Percentiles rank a stretch among this genome's conserved stretches.
phyloP scores from a whole-genome alignment of 768 basidiomycete genomes.

The Wakefieldia striispora region DNA sequence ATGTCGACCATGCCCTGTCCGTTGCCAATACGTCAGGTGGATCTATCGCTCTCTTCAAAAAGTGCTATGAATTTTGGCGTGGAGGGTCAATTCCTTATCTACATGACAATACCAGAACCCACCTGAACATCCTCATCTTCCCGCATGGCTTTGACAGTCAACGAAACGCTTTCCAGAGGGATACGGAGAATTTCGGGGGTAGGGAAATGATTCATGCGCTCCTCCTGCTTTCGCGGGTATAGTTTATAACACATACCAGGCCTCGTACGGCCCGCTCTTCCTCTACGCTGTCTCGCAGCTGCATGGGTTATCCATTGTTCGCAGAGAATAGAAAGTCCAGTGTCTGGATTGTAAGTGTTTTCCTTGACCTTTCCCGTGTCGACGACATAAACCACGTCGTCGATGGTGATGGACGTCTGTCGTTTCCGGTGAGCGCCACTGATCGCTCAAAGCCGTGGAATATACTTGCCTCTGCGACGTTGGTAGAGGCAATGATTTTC shows the following conservation, averaged over 20 bases:
- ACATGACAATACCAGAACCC: slow-evolving; percentile 11
- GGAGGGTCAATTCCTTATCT: neutral
- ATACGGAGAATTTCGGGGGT: slow-evolving; percentile 87
- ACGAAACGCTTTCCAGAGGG: slow-evolving; percentile 76
- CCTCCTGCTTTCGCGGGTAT: slow-evolving; percentile 73
- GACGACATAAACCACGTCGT: slow-evolving; percentile 83
- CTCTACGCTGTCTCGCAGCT: slow-evolving; percentile 78
- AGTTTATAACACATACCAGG: slow-evolving; percentile 86
- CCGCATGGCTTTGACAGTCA: slow-evolving; percentile 79
- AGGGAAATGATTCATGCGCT: slow-evolving; percentile 67
- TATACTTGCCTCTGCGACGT: slow-evolving; percentile 76
- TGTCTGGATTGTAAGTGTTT: slow-evolving; percentile 66
- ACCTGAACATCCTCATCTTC: slow-evolving; percentile 79
- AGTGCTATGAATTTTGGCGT: slow-evolving; percentile 40
- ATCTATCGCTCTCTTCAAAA: slow-evolving; percentile 74
- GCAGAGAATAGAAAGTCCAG: slow-evolving; percentile 68
- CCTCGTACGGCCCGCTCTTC: slow-evolving; percentile 85
- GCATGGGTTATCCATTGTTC: slow-evolving; percentile 81
- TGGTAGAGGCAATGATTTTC: slow-evolving; percentile 88
- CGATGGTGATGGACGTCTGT: slow-evolving; percentile 88
- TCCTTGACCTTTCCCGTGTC: slow-evolving; percentile 88
- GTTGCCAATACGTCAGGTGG: slow-evolving; percentile 77
- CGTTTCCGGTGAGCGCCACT: neutral
- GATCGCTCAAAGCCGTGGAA: neutral
- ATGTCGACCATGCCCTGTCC: slow-evolving; percentile 68